Evolutionary conservation across 2,329 filamentous ascomycete species (phyloP).

Genomic region (Sclerotinia spermophila): DNA sequence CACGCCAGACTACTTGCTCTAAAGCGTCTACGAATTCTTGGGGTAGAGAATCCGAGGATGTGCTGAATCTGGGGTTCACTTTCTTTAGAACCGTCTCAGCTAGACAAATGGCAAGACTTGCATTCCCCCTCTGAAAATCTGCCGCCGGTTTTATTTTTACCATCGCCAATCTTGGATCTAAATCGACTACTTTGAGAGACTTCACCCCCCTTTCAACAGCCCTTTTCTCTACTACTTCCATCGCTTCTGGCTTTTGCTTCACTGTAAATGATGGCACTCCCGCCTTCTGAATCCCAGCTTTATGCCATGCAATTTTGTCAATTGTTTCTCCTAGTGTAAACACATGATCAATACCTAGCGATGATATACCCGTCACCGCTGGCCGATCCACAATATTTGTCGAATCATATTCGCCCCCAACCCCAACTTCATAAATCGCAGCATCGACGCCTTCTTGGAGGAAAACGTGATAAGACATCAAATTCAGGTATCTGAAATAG

Average conservation of each 20-base stretch:
- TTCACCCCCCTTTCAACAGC: constrained; percentile 51
- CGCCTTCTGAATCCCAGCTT: constrained; percentile 66
- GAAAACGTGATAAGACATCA: constrained; percentile 66
- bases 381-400: constrained; percentile 63
- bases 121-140: constrained; percentile 57
- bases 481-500: constrained; percentile 59
- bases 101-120: constrained; percentile 49
- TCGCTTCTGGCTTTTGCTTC: constrained; percentile 47
- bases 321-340: constrained; percentile 59
- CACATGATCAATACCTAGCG: constrained; percentile 68
- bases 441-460: constrained; percentile 57
- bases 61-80: constrained; percentile 38
- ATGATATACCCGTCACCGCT: constrained; percentile 57
- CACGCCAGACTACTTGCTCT: constrained; percentile 71
- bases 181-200: constrained; percentile 43
- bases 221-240: constrained; percentile 46
- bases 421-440: constrained; percentile 63
- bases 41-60: constrained; percentile 40
- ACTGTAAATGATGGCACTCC: constrained; percentile 57
- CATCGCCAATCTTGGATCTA: constrained; percentile 45
- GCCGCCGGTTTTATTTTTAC: constrained; percentile 51
- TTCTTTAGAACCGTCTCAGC: constrained; percentile 48
- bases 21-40: constrained; percentile 68
- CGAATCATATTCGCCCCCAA: constrained; percentile 65
- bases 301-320: constrained; percentile 69